A percentile compares a stretch with the other conserved stretches of the same genome.
phyloP scores from a whole-genome alignment of 345 rosid species.

The Arabis hirsuta region DNA sequence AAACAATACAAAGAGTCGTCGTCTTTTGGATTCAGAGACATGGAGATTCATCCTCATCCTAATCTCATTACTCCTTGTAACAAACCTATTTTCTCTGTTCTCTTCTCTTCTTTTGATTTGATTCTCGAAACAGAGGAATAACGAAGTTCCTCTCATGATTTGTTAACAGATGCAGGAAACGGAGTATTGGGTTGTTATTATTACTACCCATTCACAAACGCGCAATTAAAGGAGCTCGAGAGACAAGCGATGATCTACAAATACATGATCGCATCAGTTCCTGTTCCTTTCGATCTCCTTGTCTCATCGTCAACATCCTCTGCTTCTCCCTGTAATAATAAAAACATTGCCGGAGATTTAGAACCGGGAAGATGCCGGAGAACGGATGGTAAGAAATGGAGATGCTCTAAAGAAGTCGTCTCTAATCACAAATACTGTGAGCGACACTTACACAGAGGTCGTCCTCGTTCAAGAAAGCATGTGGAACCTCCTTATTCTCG shows the following conservation, averaged over 20 bases:
- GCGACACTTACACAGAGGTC: constrained; percentile 83
- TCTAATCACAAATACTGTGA: constrained; percentile 83
- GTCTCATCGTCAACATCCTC: constrained; percentile 40
- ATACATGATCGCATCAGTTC: constrained; percentile 78
- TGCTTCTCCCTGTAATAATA: constrained; percentile 41
- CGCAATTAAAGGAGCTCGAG: constrained; percentile 81
- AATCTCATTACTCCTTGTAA: constrained; percentile 39
- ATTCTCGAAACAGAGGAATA: constrained; percentile 9
- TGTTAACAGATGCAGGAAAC: constrained; percentile 39
- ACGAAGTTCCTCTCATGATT: background rate
- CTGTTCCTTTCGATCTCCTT: constrained; percentile 84
- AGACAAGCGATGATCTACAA: constrained; percentile 87
- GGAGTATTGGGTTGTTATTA: constrained; percentile 40
- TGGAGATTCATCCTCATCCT: constrained; percentile 47
- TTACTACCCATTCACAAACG: constrained; percentile 66
- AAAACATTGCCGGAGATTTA: constrained; percentile 47
- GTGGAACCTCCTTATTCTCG: constrained; percentile 69
- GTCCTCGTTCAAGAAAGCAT: constrained; percentile 99
- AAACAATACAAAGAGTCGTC: constrained; percentile 38
- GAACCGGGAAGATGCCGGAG: constrained; percentile 88
- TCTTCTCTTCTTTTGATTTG: constrained; percentile 1
- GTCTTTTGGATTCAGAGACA: constrained; percentile 29
- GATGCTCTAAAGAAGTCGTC: constrained; percentile 81
- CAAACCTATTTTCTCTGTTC: constrained; percentile 2
- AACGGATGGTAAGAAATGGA: constrained; percentile 93